phyloP scores from a whole-genome alignment of 2,329 filamentous ascomycete species.

The Cladophialophora exuberans region DNA sequence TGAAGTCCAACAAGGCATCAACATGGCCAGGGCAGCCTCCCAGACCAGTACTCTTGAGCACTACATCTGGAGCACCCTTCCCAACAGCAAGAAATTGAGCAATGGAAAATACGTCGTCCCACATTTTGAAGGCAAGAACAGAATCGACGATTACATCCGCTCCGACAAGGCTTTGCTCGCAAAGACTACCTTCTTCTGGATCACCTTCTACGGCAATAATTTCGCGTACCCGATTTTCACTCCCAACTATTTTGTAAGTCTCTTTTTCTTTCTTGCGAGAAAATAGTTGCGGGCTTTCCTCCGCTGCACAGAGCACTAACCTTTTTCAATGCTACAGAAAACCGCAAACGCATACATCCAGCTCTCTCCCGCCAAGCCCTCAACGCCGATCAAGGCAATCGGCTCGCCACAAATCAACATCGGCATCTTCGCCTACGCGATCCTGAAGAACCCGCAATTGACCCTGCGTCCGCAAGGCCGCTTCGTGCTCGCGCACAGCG shows the following conservation, averaged over 20 bases:
- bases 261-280: neutral
- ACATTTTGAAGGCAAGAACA: conserved; percentile 50
- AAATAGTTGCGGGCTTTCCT: neutral
- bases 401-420: conserved; percentile 41
- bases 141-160: conserved; percentile 47
- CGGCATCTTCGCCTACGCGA: conserved; percentile 39
- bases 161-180: conserved; percentile 36
- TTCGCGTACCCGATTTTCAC: conserved; percentile 35
- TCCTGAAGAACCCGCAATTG: conserved; percentile 38
- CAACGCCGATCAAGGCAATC: conserved; percentile 37
- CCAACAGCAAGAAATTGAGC: conserved; percentile 39
- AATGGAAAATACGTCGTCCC: conserved; percentile 41
- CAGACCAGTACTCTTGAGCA: conserved; percentile 44
- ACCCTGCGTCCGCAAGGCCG: conserved; percentile 33
- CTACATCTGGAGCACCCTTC: conserved; percentile 53
- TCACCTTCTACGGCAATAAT: conserved; percentile 43
- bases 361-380: conserved; percentile 34
- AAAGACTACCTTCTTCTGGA: conserved; percentile 49
- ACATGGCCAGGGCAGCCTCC: conserved; percentile 48
- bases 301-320: conserved; percentile 8
- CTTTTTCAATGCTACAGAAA: conserved; percentile 27
- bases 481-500: conserved; percentile 37
- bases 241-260: conserved; percentile 33
- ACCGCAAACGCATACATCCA: conserved; percentile 37
- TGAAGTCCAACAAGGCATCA: conserved; percentile 47